Conservation (phyloP, 1,139 yeast species). For the Magnusiomyces magnusii region DNA sequence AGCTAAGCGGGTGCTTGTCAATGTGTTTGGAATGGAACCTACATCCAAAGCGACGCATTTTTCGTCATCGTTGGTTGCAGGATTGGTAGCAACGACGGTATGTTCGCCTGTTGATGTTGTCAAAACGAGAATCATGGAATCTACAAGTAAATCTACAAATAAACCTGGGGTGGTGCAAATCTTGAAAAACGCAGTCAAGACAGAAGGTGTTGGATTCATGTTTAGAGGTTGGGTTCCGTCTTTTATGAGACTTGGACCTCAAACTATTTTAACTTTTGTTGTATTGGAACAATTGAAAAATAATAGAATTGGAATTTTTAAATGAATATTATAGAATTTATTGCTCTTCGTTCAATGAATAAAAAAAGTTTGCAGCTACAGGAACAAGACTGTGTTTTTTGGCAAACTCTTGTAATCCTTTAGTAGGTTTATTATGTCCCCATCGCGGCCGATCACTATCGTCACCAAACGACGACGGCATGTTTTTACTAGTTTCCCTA, state of each 20-base stretch:
- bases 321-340: too few species aligned
- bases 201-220: slow-evolving; percentile 71
- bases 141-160: too few species aligned
- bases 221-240: slow-evolving; percentile 91
- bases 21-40: slow-evolving; percentile 46
- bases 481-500: slow-evolving; percentile 46
- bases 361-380: slow-evolving; percentile 71
- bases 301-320: slow-evolving; percentile 26
- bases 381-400: slow-evolving; percentile 54
- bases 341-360: slow-evolving; percentile 55
- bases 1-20: slow-evolving; percentile 56
- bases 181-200: slow-evolving; percentile 48
- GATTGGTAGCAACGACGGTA: slow-evolving; percentile 80
- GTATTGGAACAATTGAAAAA: slow-evolving; percentile 72
- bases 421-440: slow-evolving; percentile 74
- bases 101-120: slow-evolving; percentile 92
- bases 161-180: slow-evolving; percentile 41
- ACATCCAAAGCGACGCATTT: slow-evolving; percentile 66
- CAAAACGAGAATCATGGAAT: slow-evolving; percentile 76
- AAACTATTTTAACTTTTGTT: slow-evolving; percentile 76
- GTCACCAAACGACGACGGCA: slow-evolving; percentile 30
- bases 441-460: slow-evolving; percentile 65
- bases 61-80: slow-evolving; percentile 68
- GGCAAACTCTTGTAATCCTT: slow-evolving; percentile 74
- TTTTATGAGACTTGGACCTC: slow-evolving; percentile 81